These are phyloP conservation scores for Lipomyces anomalus DNA, from an alignment of 805 yeast species.

Conservation along the genomic window DNA sequence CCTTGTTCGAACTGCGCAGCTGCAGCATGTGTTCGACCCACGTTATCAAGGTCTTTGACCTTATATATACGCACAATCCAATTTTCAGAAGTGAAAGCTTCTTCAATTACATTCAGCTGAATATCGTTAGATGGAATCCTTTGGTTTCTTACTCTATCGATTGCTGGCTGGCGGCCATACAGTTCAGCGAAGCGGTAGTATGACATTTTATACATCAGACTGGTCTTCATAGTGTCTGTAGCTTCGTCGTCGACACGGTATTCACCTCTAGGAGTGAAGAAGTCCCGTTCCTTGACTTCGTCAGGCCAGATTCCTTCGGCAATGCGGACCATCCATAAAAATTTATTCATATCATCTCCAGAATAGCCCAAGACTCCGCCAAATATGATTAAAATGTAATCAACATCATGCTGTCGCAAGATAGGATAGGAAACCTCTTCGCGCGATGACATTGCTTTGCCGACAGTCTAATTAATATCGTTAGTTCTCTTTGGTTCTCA, in stretches of 20 bases:
- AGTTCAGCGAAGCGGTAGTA: slow-evolving; percentile 79
- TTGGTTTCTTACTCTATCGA: slow-evolving; percentile 88
- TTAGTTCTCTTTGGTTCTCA: too few relatives aligned
- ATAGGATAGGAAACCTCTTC: slow-evolving; percentile 88
- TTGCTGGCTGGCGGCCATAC: slow-evolving; percentile 54
- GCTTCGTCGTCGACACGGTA: slow-evolving; percentile 81
- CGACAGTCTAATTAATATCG: too few relatives aligned
- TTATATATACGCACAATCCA: slow-evolving; percentile 95
- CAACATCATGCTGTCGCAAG: slow-evolving; percentile 86
- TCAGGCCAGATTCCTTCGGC: slow-evolving; percentile 99
- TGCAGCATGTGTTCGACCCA: slow-evolving; percentile 59
- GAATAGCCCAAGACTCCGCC: slow-evolving; percentile 92
- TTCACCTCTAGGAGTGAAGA: slow-evolving; percentile 79
- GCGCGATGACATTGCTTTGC: slow-evolving; percentile 90
- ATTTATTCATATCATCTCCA: slow-evolving; percentile 95
- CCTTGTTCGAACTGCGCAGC: slow-evolving; percentile 24
- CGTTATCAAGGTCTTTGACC: slow-evolving; percentile 79
- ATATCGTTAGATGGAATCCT: slow-evolving; percentile 50
- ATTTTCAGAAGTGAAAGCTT: slow-evolving; percentile 90
- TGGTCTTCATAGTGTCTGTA: slow-evolving; percentile 76
- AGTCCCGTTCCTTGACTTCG: slow-evolving; percentile 81
- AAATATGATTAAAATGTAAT: slow-evolving; percentile 84
- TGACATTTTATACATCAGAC: slow-evolving; percentile 91
- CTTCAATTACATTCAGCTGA: slow-evolving; percentile 73
- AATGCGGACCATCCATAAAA: slow-evolving; percentile 97